These are phyloP conservation scores for Prunus mongolica DNA, from an alignment of 306 rosid genomes.

Conservation along the genomic window DNA sequence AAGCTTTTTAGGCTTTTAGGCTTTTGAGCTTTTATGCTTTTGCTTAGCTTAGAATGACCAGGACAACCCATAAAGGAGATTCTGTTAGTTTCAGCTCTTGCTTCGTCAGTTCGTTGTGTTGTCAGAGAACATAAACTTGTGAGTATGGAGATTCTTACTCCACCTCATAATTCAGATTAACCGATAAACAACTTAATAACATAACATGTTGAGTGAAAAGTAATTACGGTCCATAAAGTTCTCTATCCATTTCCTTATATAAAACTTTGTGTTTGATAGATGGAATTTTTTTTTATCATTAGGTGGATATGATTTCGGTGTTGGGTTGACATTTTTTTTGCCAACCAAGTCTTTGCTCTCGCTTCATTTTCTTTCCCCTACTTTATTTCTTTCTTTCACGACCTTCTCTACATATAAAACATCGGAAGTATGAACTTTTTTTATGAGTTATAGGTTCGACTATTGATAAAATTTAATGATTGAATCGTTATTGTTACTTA, in stretches of 20 bases:
- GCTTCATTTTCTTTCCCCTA: neutral
- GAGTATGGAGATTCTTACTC: neutral
- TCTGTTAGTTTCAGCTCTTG: neutral
- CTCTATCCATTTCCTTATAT: no score
- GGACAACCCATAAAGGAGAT: neutral
- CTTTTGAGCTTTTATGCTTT: neutral
- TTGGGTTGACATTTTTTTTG: neutral
- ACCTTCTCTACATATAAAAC: no score
- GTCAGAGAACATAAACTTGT: neutral
- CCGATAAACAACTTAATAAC: neutral
- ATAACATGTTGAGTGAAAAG: neutral
- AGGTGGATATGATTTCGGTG: no score
- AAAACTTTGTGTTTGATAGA: no score
- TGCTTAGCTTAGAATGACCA: neutral
- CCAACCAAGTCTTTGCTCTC: neutral
- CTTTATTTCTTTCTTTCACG: neutral
- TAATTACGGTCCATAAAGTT: no score
- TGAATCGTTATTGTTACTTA: neutral
- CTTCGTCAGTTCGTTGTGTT: neutral
- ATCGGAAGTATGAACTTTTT: no score
- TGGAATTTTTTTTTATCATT: no score
- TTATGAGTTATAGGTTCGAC: no score
- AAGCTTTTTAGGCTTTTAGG: neutral
- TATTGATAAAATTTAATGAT: neutral
- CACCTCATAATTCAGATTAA: no score